Base-by-base conservation (phyloP, 345 rosid species). In the Eucalyptus paniculata region DNA sequence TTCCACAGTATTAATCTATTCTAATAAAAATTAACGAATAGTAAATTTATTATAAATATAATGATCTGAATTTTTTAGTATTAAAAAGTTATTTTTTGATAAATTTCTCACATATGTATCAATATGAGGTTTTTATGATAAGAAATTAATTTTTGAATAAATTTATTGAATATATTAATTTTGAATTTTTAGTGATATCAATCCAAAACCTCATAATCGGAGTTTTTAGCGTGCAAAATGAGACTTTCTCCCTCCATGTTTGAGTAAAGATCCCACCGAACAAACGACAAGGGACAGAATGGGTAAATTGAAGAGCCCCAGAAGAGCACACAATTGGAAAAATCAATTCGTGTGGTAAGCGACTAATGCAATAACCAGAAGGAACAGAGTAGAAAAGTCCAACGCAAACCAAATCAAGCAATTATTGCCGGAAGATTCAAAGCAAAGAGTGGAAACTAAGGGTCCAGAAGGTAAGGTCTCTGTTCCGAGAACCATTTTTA, bases 371-470 rank as follows among this genome's bases (percentile, higher is more conserved):
- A 40, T 72, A 34, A 34, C 44, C 0, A 72, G 44, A 18, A 72
- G 82, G 44, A 17, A 72, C 44, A 0, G 44, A 72, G 44, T 40
- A 18, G 82, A 72, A 19, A 17, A 34, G 24, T 34, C 44, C 44
- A 34, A 34, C 26, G 82, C 44, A 72, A 10, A 34, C 82, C 44
- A 40, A 69, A 18, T 24, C 62, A 24, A 56, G 30, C 62, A 24
- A 56, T 26, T 4, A 11, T 9, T 56, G 62, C 6, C 30, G 0
- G 0, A 10, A 0, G 62, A 56, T 56, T 56, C 62, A 24, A 56
- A 56, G 30, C 62, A 26, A 56, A 56, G 30, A 9, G 62, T 0
- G 30, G 62, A 56, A 56, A 10, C 12, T 56, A 53, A 53, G 10
- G 58, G 58, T 53, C 56, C 11, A 4, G 0, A 21, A 53, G 26